phyloP scores from a whole-genome alignment of 495 filamentous ascomycete genomes.

The Aspergillus ostianus region DNA sequence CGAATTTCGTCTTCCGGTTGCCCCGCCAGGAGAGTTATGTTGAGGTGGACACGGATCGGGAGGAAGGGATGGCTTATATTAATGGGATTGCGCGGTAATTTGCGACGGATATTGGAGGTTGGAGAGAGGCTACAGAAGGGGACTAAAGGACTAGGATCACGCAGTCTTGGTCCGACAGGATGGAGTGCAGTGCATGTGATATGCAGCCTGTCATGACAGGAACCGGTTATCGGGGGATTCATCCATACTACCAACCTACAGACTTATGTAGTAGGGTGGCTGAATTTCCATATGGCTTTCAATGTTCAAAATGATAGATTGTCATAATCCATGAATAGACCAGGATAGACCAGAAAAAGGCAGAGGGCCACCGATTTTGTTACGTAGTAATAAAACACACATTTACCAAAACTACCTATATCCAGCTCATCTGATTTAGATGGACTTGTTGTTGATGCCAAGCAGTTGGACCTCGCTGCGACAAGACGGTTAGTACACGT shows the following conservation, averaged over 20 bases:
- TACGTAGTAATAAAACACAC: not conserved
- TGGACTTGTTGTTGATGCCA: slow-evolving; percentile 39
- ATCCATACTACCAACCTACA: no score
- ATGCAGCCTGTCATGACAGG: not conserved
- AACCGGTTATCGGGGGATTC: no score
- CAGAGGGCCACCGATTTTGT: not conserved
- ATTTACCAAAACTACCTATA: not conserved
- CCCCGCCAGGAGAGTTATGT: slow-evolving; percentile 32
- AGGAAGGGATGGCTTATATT: slow-evolving; percentile 29
- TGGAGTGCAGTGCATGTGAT: not conserved
- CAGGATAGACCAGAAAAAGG: not conserved
- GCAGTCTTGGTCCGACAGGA: no score
- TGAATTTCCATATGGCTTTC: not conserved
- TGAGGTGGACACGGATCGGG: slow-evolving; percentile 31
- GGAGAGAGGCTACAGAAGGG: no score
- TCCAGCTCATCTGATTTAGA: slow-evolving; percentile 10
- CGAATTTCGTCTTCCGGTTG: slow-evolving; percentile 39
- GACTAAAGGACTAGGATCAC: no score
- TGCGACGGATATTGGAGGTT: not conserved
- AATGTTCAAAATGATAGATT: not conserved
- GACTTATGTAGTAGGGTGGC: no score
- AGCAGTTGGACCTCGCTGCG: slow-evolving; percentile 46
- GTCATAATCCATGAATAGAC: no score
- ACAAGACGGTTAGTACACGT: slow-evolving; percentile 11
- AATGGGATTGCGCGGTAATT: slow-evolving; percentile 32